These are phyloP conservation scores for Suillus luteus DNA, from an alignment of 768 basidiomycete genomes.

Conservation along the genomic window DNA sequence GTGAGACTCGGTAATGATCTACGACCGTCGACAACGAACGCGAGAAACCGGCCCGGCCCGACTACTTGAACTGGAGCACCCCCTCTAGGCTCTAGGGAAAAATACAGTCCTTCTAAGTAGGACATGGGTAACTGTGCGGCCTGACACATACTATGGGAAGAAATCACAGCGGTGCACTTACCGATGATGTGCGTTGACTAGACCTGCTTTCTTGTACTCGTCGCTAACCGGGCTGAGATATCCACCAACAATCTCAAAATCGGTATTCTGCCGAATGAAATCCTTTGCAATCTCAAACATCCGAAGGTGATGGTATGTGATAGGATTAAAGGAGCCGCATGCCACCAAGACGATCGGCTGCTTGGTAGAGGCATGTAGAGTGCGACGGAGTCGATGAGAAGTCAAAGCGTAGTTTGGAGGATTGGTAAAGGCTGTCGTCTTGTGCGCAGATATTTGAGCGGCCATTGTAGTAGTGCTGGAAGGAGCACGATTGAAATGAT, in stretches of 20 bases:
- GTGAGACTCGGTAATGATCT: neutral
- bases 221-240: constrained; percentile 97
- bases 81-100: neutral
- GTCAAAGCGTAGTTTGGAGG: constrained; percentile 71
- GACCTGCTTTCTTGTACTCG: constrained; percentile 94
- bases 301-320: constrained; percentile 93
- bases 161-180: constrained; percentile 42
- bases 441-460: constrained; percentile 21
- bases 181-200: constrained; percentile 87
- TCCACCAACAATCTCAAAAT: constrained; percentile 92
- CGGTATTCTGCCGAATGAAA: constrained; percentile 87
- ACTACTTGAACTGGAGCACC: neutral
- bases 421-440: constrained; percentile 49
- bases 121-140: neutral
- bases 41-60: neutral
- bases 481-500: constrained; percentile 10
- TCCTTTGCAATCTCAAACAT: constrained; percentile 99
- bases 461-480: constrained; percentile 27
- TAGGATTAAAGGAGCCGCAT: constrained; percentile 96
- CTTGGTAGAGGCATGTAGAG: constrained; percentile 63
- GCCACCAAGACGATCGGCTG: constrained; percentile 93
- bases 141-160: neutral
- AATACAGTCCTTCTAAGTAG: neutral
- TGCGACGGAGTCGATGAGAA: constrained; percentile 58
- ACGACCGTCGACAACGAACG: neutral